Evolutionary conservation across 1,284 basidiomycete genomes (phyloP), one percentile per base, ranked within the genome.

Genomic region (Phlebopus sp.): DNA sequence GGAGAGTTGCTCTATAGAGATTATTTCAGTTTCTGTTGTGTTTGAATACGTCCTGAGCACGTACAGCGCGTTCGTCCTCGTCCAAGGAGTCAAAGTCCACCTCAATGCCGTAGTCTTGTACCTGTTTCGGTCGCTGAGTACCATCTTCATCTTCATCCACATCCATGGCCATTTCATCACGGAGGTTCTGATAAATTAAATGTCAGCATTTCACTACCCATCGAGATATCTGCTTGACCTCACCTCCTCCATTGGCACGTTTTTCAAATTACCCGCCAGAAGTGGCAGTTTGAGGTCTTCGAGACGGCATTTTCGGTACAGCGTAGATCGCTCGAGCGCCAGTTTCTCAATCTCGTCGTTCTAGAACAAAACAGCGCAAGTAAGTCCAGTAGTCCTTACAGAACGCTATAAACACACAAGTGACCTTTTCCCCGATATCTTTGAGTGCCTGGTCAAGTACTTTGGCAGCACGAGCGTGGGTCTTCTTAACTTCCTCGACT

Each of bases 161-260:
- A 53, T 96, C 91, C 90, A 96, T 94, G 5, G 84, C 83, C n/a
- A 87, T 82, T 63, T 87, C 88, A 29, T 90, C 87, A 10, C 84
- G 79, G 14, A 92, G 74, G 57, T 92, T 90, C 85, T 90, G 55
- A 31, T 35, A 27, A 21, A n/a, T 17, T 35, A 27, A 21, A n/a
- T 17, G 42, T 46, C 9, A 56, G 44, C 18, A 42, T 19, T 3
- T 36, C 11, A 42, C 46, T 34, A n/a, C 5, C 41, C 17, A 5
- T 10, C 14, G 10, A 32, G 50, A 7, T 37, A 42, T 53, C n/a
- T 14, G 19, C n/a, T 6, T 19, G 41, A 1, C 51, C 71, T 50
- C 52, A 89, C 92, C 78, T 97, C 94, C 61, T 98, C 94, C 78
- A 99, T 90, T 0, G 95, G 91, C 0, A 99, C 92, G 55, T 90